phyloP scores from a whole-genome alignment of 768 basidiomycete genomes.

The Trichaptum fuscoviolaceum region DNA sequence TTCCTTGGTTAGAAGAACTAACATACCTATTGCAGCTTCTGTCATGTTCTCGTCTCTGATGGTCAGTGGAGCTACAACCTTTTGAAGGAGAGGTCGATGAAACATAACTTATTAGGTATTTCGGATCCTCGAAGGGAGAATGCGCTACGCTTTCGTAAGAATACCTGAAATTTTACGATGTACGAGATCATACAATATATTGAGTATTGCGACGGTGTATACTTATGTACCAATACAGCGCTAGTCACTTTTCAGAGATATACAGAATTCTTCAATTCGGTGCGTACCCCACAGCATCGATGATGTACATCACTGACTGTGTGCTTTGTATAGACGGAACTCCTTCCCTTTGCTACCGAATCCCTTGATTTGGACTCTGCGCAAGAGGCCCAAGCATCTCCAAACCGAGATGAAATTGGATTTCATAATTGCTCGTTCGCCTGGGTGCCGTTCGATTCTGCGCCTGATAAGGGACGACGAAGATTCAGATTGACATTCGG shows the following conservation, averaged over 20 bases:
- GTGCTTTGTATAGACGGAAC: constrained; percentile 18
- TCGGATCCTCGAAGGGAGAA: neutral
- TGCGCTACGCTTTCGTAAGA: neutral
- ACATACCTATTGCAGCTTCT: neutral
- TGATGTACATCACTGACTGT: neutral
- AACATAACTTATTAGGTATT: neutral
- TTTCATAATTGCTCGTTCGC: constrained; percentile 16
- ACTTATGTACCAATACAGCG: neutral
- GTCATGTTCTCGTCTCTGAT: neutral
- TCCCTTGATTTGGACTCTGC: constrained; percentile 3
- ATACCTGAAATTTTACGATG: neutral
- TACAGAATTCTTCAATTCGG: neutral
- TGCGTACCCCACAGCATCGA: neutral
- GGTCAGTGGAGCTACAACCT: neutral
- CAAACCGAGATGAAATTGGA: constrained; percentile 5
- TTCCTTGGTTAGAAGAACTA: neutral
- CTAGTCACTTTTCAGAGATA: neutral
- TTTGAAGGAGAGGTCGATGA: neutral
- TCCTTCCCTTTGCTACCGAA: constrained; percentile 17
- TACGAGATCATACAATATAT: neutral
- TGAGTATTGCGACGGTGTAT: neutral
- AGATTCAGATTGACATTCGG: constrained; percentile 12
- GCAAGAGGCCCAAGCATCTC: constrained; percentile 3
- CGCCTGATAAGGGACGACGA: neutral
- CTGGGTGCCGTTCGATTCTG: constrained; percentile 16